These are phyloP conservation scores for Acacia melanoxylon DNA, from an alignment of 306 rosid species.

Conservation along the genomic window DNA sequence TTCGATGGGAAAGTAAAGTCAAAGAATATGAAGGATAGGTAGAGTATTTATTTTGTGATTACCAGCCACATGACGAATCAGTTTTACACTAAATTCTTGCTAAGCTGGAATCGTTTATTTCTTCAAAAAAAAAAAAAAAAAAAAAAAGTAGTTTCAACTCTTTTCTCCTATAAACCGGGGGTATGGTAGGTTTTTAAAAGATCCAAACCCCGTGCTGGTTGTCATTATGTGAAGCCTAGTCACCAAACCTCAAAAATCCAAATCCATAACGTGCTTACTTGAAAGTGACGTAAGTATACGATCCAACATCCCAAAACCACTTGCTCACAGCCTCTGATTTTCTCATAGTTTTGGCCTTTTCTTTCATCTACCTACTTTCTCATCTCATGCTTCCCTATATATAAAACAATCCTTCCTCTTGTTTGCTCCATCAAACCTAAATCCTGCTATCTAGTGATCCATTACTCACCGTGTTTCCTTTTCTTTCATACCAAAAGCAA, in stretches of 20 bases:
- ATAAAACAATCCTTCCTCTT: neutral
- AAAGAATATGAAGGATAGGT: neutral
- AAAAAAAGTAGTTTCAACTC: neutral
- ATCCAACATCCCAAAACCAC: neutral
- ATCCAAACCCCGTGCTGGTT: neutral
- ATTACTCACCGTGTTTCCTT: neutral
- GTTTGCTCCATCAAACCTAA: neutral
- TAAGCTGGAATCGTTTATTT: too few relatives aligned
- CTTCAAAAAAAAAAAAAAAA: too few relatives aligned
- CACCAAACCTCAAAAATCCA: neutral
- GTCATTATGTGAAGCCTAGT: neutral
- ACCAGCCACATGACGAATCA: neutral
- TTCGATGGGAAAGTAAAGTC: too few relatives aligned
- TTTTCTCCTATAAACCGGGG: neutral
- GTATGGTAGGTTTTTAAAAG: neutral
- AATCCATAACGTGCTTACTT: neutral
- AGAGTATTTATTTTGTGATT: neutral
- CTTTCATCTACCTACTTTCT: neutral
- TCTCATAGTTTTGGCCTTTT: neutral
- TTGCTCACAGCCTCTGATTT: conserved; percentile 10
- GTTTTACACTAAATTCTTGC: neutral
- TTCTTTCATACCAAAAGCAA: neutral
- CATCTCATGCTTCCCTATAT: neutral
- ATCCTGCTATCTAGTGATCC: neutral
- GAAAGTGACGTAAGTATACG: neutral